These are phyloP conservation scores for Fusarium gaditjirri DNA, from an alignment of 2,329 filamentous ascomycete genomes.

Conservation along the genomic window DNA sequence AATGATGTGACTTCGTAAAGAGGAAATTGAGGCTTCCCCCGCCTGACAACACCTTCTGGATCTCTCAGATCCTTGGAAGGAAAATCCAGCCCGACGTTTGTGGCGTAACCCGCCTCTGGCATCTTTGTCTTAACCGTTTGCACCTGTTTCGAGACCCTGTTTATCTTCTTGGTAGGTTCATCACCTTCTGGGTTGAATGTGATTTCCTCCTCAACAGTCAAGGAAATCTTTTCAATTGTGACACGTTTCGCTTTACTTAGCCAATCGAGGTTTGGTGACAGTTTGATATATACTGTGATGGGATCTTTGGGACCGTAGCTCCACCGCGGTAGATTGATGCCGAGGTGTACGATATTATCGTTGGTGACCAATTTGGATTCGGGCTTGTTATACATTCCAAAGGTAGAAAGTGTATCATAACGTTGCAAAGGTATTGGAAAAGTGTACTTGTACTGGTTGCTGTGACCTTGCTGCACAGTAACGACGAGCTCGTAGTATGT, in stretches of 20 bases:
- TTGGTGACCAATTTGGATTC: conserved; percentile 86
- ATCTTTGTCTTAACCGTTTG: conserved; percentile 85
- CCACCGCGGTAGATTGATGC: conserved; percentile 93
- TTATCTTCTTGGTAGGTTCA: conserved; percentile 89
- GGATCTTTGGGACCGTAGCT: conserved; percentile 96
- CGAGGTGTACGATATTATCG: conserved; percentile 91
- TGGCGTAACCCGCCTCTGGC: conserved; percentile 91
- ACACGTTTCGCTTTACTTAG: conserved; percentile 89
- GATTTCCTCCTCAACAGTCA: conserved; percentile 95
- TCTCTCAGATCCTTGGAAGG: conserved; percentile 90
- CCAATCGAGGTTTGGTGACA: conserved; percentile 93
- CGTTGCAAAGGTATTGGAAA: conserved; percentile 91
- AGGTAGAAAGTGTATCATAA: conserved; percentile 97
- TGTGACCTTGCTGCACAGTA: conserved; percentile 89
- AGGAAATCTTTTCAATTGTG: conserved; percentile 92
- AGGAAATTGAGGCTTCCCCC: conserved; percentile 88
- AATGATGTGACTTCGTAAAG: conserved; percentile 90
- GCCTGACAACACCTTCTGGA: conserved; percentile 84
- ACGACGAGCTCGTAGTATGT: conserved; percentile 98
- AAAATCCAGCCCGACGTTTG: conserved; percentile 90
- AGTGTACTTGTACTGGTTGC: conserved; percentile 87
- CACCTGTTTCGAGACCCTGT: conserved; percentile 84
- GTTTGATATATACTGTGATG: conserved; percentile 94
- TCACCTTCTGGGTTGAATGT: conserved; percentile 99
- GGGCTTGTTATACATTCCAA: conserved; percentile 99